These are phyloP conservation scores for Ilyonectria robusta DNA, from an alignment of 2,329 filamentous ascomycete genomes.

Conservation along the genomic window DNA sequence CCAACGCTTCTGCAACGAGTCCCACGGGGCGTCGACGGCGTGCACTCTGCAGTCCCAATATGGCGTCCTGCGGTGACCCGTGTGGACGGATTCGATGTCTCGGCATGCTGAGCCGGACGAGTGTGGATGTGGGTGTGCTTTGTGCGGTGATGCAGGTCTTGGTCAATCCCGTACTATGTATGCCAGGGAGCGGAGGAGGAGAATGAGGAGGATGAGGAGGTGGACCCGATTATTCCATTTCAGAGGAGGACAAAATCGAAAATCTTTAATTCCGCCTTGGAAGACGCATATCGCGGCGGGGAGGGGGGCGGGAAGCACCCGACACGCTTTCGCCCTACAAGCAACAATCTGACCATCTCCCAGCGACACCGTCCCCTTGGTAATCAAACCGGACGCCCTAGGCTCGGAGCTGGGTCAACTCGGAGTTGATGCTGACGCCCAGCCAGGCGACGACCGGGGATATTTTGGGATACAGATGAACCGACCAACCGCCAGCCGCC, in stretches of 20 bases:
- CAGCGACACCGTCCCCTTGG: slow-evolving; percentile 19
- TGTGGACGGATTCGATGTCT: background rate
- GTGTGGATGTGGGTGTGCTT: background rate
- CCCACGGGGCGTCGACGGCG: slow-evolving; percentile 19
- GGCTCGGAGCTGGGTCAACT: slow-evolving; percentile 12
- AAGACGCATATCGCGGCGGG: background rate
- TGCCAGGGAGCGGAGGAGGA: background rate
- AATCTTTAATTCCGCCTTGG: background rate
- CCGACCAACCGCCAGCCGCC: slow-evolving; percentile 10
- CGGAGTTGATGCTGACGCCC: slow-evolving; percentile 26
- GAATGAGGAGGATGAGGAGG: too few species aligned
- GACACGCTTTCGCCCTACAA: slow-evolving; percentile 1
- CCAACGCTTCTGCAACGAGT: slow-evolving; percentile 25
- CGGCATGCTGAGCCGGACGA: background rate
- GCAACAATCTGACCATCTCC: slow-evolving; percentile 15
- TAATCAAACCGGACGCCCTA: slow-evolving; percentile 25
- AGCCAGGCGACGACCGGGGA: slow-evolving; percentile 21
- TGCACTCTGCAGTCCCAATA: background rate
- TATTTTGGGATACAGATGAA: slow-evolving; percentile 25
- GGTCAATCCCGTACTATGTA: background rate
- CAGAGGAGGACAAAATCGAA: background rate
- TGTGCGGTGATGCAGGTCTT: background rate
- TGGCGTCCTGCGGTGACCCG: background rate
- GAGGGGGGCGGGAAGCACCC: slow-evolving; percentile 18
- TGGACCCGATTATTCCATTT: background rate